phyloP scores from a whole-genome alignment of 208 protist species.

The Entamoeba moshkovskii region DNA sequence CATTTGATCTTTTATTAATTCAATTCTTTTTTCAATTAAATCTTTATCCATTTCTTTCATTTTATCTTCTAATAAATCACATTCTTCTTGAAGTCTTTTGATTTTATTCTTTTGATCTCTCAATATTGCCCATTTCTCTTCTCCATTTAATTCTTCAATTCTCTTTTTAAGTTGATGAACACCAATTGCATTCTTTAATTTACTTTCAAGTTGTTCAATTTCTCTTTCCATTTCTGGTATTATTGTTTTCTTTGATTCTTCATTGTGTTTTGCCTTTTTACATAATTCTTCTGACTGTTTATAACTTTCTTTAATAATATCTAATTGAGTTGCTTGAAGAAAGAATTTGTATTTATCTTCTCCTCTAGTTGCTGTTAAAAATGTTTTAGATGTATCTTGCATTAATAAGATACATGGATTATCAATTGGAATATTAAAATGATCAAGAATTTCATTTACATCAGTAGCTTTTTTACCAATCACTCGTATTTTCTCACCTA shows the following conservation, averaged over 20 bases:
- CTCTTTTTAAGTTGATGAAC: not conserved
- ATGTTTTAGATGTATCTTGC: not conserved
- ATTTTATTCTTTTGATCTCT: not conserved
- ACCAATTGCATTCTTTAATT: not conserved
- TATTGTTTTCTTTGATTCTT: not conserved
- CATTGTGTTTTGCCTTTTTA: not conserved
- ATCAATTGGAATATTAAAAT: conserved; percentile 4
- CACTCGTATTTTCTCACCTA: not conserved
- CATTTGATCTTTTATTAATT: not conserved
- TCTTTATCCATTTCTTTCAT: not conserved
- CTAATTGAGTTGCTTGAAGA: not conserved
- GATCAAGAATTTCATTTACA: not conserved
- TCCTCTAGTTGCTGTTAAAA: not conserved
- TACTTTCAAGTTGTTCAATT: not conserved
- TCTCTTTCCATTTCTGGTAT: not conserved
- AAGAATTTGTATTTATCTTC: not conserved
- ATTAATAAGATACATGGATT: not conserved
- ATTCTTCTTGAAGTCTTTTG: not conserved
- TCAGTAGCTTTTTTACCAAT: not conserved
- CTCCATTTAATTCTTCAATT: not conserved
- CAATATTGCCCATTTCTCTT: not conserved
- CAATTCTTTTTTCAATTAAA: not conserved
- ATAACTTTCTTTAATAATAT: not conserved
- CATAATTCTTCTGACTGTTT: not conserved
- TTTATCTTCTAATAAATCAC: not conserved